These are phyloP conservation scores for Bisporella sp. DNA, from an alignment of 2,329 filamentous ascomycete species.

Conservation along the genomic window DNA sequence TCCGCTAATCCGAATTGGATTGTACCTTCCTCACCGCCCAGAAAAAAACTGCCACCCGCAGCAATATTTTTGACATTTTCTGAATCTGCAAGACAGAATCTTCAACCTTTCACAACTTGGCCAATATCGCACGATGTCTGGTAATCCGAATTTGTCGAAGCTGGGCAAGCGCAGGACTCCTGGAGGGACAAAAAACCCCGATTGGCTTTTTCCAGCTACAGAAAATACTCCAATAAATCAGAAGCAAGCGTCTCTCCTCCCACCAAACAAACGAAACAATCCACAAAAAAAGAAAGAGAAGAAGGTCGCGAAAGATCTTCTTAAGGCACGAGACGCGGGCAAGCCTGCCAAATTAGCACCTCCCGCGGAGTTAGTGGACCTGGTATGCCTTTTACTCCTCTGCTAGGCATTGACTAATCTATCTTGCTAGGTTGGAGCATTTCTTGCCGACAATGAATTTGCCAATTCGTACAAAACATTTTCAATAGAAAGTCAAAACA, in stretches of 20 bases:
- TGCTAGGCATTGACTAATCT: background rate
- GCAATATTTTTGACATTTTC: too few species aligned
- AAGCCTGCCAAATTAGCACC: slow-evolving; percentile 30
- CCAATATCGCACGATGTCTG: slow-evolving; percentile 11
- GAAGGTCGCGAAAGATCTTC: slow-evolving; percentile 21
- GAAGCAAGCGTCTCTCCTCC: background rate
- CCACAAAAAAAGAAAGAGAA: slow-evolving; percentile 23
- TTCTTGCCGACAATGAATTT: slow-evolving; percentile 62
- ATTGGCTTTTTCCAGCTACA: slow-evolving; percentile 25
- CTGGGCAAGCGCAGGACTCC: slow-evolving; percentile 24
- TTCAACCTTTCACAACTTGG: too few species aligned
- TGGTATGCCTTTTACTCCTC: slow-evolving; percentile 38
- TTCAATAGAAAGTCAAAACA: slow-evolving; percentile 49
- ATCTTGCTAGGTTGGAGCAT: slow-evolving; percentile 37
- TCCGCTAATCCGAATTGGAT: too few species aligned
- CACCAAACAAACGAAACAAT: slow-evolving; percentile 11
- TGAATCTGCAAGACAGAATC: too few species aligned
- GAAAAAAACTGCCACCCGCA: too few species aligned
- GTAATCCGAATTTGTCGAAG: slow-evolving; percentile 27
- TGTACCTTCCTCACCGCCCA: too few species aligned
- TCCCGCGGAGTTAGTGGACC: slow-evolving; percentile 55
- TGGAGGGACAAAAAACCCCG: slow-evolving; percentile 18
- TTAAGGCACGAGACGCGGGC: slow-evolving; percentile 19
- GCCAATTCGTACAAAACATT: slow-evolving; percentile 54
- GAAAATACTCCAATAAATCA: slow-evolving; percentile 8